Conservation (phyloP, 2,329 filamentous ascomycete genomes). For the Biscogniauxia mediterranea region DNA sequence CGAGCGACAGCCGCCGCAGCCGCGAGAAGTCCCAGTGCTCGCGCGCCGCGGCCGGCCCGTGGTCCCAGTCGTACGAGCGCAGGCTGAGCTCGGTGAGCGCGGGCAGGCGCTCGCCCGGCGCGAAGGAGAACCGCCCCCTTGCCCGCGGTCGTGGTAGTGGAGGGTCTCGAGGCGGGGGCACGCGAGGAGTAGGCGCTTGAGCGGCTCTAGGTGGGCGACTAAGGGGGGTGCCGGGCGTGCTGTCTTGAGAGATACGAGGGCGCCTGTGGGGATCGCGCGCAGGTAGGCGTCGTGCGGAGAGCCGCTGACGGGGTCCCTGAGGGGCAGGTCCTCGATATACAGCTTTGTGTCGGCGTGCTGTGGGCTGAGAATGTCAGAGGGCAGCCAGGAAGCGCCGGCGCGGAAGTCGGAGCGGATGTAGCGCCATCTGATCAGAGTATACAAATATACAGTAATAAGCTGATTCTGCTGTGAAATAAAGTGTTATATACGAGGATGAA, state of each 20-base stretch:
- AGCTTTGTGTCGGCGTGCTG: conserved; percentile 35
- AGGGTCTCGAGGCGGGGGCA: conserved; percentile 37
- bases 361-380: conserved; percentile 38
- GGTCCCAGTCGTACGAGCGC: conserved; percentile 50
- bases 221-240: conserved; percentile 39
- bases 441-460: not conserved
- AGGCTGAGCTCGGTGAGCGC: conserved; percentile 41
- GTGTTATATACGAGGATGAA: conserved; percentile 1
- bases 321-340: conserved; percentile 41
- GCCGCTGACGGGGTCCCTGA: conserved; percentile 35
- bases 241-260: conserved; percentile 41
- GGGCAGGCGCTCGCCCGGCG: conserved; percentile 40
- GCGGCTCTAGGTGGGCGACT: conserved; percentile 38
- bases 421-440: conserved; percentile 35
- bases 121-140: conserved; percentile 46
- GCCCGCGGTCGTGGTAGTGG: conserved; percentile 44
- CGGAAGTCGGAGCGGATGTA: conserved; percentile 35
- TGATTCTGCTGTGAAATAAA: not conserved
- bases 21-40: conserved; percentile 47
- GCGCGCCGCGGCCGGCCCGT: conserved; percentile 37
- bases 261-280: conserved; percentile 38
- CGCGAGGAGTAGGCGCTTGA: conserved; percentile 43
- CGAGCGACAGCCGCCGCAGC: conserved; percentile 40
- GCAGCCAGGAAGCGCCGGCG: conserved; percentile 34
- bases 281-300: conserved; percentile 37